Base-by-base conservation (phyloP, 2,329 filamentous ascomycete genomes). In the Aspergillus aculeatus region DNA sequence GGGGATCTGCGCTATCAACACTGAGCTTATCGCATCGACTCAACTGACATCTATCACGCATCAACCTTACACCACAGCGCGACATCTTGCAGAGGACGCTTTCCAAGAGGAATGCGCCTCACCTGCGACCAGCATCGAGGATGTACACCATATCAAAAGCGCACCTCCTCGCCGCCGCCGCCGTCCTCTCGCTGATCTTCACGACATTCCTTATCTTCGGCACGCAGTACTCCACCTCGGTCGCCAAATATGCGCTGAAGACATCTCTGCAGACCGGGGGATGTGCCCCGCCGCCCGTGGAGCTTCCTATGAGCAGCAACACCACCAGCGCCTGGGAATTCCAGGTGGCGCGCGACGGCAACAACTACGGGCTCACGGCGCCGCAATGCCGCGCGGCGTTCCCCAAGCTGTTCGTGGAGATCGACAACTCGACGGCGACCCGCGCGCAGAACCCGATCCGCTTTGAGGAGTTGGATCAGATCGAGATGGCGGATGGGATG, bases 301-400 rank as follows among this genome's bases (percentile, higher is more conserved):
- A 29, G 35, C 1, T 14, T 4, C 11, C 11, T 3, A 9, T 7
- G 47, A 11, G 24, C 6, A 26, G 41, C 14, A 62, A 61, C 10
- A 61, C 29, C 11, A 38, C 52, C 16, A 38, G 50, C 16, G 56
- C 51, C 2, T 78, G 75, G 75, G 64, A 71, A n/a, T 78, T 77
- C 63, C 19, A 62, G 1, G 63, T 68, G 5, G 59, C 65, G 50
- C 70, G 71, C 12, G 75, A 78, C 65, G 75, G 64, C 12, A 64
- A 75, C 58, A 71, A 77, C 50, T 72, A 77, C 54, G 75, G 73
- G 2, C 62, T 78, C 24, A 73, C 69, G 16, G 66, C 71, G 21
- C 68, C 66, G 35, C 75, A 77, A 55, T 78, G 76, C 50, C 69
- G 65, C n/a, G 57, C 58, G n/a, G 76, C 76, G n/a, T 78, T 78